Base-by-base conservation (phyloP, 495 filamentous ascomycete species). In the Podospora conica region DNA sequence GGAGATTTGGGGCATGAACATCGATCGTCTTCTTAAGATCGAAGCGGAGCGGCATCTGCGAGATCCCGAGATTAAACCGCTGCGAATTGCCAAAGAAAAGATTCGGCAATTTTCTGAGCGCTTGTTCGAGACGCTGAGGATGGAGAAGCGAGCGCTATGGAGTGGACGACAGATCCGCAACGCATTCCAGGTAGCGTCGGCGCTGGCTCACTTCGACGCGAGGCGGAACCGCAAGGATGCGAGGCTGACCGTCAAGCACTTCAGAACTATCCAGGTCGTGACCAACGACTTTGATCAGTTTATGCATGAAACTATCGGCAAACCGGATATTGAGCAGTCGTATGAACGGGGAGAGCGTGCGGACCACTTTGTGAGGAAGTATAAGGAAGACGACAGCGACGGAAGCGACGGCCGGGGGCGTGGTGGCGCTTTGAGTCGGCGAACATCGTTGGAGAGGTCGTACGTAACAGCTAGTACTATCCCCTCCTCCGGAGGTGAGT, bases 131-230 rank as follows among this genome's bases (percentile, higher is more conserved):
- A 21, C 29, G 3, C 64, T 58, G 55, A 55, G 57, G 23, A 60
- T 53, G 2, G 54, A 59, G 79, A 85, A 85, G 67, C 82, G 84
- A 0, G 68, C 83, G 25, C 78, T 85, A 6, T 83, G 79, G 79
- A 83, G 82, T 64, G 81, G 80, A 1, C 69, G 80, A 3, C 78
- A 82, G 66, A 81, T 82, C 31, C 66, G 74, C 12, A 83, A 83
- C 60, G 78, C 80, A 1, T 80, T 79, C 62, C 75, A 79, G 56
- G 78, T 70, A 5, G 81, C 79, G 8, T 48, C 73, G 5, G 71
- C 77, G 0, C 73, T 81, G 6, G 77, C 77, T 0, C 82, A 92
- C 66, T 89, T 90, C 65, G 88, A 91, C 11, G 53, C 65, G 9
- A 56, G 60, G 10, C 60, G 55, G 10, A 28, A 64, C 23, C 60